Base-by-base conservation (phyloP, 2,329 filamentous ascomycete species). In the Aspergillus tamarii region DNA sequence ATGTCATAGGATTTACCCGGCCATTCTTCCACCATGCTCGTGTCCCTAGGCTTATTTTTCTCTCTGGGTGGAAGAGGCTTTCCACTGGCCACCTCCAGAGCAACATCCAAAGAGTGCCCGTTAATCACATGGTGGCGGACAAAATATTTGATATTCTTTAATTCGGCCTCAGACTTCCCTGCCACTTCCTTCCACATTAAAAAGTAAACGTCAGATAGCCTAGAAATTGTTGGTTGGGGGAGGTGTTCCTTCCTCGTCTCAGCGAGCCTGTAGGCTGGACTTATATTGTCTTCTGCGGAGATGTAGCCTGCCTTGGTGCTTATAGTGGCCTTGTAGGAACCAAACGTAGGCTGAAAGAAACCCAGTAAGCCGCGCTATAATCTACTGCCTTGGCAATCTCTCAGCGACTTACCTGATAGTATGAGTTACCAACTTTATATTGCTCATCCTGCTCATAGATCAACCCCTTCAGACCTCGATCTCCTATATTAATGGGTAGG, bases 201-300 rank as follows among this genome's bases (percentile, higher is more conserved):
- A n/a, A 41, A 41, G 39, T 41, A 41, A 41, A 41, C 39, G 1
- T 41, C 16, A 19, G 39, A 41, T 41, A 41, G 16, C 7, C 39
- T 41, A 4, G 39, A n/a, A 2, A 41, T 41, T 0, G 7, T 4
- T 41, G 39, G 39, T n/a, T n/a, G n/a, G 10, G 16, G 0, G 16
- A 16, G 16, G 2, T n/a, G 0, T n/a, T 0, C 5, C 16, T 1
- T 9, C 16, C 0, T 19, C 1, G 4, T 0, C 36, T 41, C 2
- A 4, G 36, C 16, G 1, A 41, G 9, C 2, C 4, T 19, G 16
- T 41, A 0, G 36, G 39, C 39, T 41, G 39, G 39, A 41, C 39
- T n/a, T 41, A 10, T 10, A 4, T 41, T 41, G 0, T 41, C 39
- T 41, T n/a, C 39, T n/a, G 39, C 39, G 2, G 39, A 41, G 16